Conservation (phyloP, 1,139 yeast genomes). For the Pichia cactophila region DNA sequence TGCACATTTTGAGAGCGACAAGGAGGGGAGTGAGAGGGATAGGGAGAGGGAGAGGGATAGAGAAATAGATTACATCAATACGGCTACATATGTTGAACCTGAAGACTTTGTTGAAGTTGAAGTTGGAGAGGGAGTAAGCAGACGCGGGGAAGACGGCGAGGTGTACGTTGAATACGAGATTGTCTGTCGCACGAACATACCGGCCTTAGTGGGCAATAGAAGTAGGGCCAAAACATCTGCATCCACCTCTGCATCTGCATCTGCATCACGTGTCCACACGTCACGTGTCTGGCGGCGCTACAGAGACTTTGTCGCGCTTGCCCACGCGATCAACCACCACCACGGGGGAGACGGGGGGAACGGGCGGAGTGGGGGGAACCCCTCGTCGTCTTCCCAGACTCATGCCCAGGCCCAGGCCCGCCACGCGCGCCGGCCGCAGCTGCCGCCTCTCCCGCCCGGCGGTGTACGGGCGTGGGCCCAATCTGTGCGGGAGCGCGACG, state of each 20-base stretch:
- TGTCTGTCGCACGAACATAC: constrained; percentile 78
- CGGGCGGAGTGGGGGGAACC: too few relatives aligned
- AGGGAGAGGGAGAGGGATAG: background rate
- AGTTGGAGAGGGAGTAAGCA: constrained; percentile 75
- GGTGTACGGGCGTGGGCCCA: constrained; percentile 31
- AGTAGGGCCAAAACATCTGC: too few relatives aligned
- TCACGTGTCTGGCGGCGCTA: constrained; percentile 44
- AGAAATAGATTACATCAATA: constrained; percentile 28
- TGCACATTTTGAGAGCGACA: too few relatives aligned
- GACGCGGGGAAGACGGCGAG: constrained; percentile 51
- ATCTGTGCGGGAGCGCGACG: too few relatives aligned
- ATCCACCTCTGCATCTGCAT: too few relatives aligned
- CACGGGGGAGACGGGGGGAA: too few relatives aligned
- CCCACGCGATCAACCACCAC: constrained; percentile 52
- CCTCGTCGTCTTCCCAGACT: too few relatives aligned
- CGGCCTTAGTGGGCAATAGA: constrained; percentile 58
- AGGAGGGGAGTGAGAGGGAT: too few relatives aligned
- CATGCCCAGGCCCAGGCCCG: too few relatives aligned
- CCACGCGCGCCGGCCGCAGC: constrained; percentile 48
- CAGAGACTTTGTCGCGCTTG: constrained; percentile 80
- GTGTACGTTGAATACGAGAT: constrained; percentile 85
- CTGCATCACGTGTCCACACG: constrained; percentile 54
- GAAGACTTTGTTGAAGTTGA: constrained; percentile 92
- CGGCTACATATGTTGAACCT: constrained; percentile 67
- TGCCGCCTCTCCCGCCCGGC: constrained; percentile 83